Base-by-base conservation (phyloP, 108 stramenopile species). In the Nitzschia sp. region DNA sequence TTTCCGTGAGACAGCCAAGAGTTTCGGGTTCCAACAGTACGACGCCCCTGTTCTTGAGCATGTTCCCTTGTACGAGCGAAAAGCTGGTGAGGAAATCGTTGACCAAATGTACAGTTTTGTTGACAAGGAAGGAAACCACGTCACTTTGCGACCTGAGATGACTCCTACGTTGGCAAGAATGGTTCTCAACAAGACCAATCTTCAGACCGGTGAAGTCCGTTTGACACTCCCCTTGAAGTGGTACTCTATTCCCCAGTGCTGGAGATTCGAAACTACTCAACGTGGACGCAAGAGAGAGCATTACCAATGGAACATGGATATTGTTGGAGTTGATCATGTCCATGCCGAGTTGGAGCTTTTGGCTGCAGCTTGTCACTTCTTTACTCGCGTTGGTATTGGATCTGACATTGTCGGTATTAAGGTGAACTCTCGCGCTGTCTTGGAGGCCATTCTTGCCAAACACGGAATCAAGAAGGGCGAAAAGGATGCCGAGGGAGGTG, bases 291-390 rank as follows among this genome's bases (percentile, higher is more conserved):
- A 95, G 50, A 78, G 97, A 59, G 98, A 98, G 80, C 98, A 98
- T 78, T 98, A 94, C 75, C 98, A 98, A 76, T 98, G 96, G 98
- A 98, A 98, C 80, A 80, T 98, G 94, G 94, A 92, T 73, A 80
- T 93, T 60, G 91, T 86, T 71, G 91, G 94, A 11, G 90, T 96
- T 3, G 81, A 79, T 15, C 95, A 96, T 25, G 86, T 93, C 51
- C 87, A 94, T 62, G 96, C 94, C 0, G 98, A 98, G 79, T 85
- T 93, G 22, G 98, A 98, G 76, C 60, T 97, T 15, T 70, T 98
- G 55, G 78, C 86, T 20, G 95, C 95, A 10, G 93, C 96, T 67
- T 92, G 93, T 25, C 50, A 55, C 48, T 97, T 96, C 68, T 95
- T 98, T 57, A 51, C 69, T 66, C 71, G 78, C 26, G 79, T 98